phyloP scores from a whole-genome alignment of 805 yeast species.

The Vanderwaltozyma tropicalis region DNA sequence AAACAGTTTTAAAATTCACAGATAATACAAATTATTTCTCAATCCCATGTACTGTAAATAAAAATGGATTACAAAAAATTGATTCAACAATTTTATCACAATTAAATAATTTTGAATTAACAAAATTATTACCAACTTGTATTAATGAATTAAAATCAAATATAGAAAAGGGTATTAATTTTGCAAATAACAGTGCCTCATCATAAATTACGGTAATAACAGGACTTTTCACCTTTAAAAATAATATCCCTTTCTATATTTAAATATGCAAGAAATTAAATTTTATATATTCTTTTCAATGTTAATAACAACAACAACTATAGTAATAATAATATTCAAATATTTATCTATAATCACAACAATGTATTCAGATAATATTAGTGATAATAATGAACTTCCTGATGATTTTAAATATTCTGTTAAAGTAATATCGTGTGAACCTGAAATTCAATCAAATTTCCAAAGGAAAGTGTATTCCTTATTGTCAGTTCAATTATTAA shows the following conservation, averaged over 20 bases:
- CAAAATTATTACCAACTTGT: slow-evolving; percentile 22
- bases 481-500: slow-evolving; percentile 50
- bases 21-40: slow-evolving; percentile 40
- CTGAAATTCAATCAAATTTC: slow-evolving; percentile 65
- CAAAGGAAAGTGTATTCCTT: slow-evolving; percentile 71
- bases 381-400: slow-evolving; percentile 24
- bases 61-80: slow-evolving; percentile 45
- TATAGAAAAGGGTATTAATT: slow-evolving; percentile 13
- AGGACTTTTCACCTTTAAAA: too few species aligned
- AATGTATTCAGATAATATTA: background rate
- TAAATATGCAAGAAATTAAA: too few species aligned
- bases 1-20: slow-evolving; percentile 9
- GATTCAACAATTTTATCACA: slow-evolving; percentile 42
- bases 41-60: slow-evolving; percentile 47
- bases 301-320: too few species aligned
- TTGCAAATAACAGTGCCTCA: background rate
- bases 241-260: too few species aligned
- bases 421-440: slow-evolving; percentile 65
- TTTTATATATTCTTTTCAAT: too few species aligned
- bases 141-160: slow-evolving; percentile 15
- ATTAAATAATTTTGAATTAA: slow-evolving; percentile 43
- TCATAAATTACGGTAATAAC: too few species aligned
- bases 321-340: too few species aligned
- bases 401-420: slow-evolving; percentile 80
- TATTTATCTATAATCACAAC: background rate